These are phyloP conservation scores for Cnidoscolus chayamansa DNA, from an alignment of 441 rosid species.

Conservation along the genomic window DNA sequence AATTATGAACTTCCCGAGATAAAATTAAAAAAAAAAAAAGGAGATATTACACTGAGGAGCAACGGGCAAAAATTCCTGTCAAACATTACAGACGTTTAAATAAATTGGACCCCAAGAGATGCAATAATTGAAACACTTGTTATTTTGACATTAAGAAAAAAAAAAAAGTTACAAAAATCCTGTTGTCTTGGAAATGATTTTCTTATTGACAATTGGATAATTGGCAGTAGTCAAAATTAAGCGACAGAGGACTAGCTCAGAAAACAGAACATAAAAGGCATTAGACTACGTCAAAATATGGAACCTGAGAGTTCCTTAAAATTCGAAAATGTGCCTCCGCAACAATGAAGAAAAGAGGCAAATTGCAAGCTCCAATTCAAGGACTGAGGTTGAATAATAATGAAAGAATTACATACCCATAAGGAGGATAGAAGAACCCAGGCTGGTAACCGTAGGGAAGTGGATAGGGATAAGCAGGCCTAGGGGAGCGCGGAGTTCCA, in stretches of 20 bases:
- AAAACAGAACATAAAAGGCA: too few species aligned
- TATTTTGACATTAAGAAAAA: too few species aligned
- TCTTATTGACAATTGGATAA: too few species aligned
- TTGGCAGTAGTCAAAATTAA: too few species aligned
- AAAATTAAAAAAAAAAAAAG: not conserved
- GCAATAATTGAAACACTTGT: not conserved
- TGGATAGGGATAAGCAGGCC: not conserved
- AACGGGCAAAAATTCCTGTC: not conserved
- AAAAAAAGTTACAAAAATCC: too few species aligned
- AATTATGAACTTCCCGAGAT: slow-evolving; percentile 13
- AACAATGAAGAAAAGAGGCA: not conserved
- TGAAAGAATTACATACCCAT: slow-evolving; percentile 11
- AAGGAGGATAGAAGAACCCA: slow-evolving; percentile 15
- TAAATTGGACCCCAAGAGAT: not conserved
- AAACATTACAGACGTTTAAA: not conserved
- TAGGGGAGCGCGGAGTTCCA: slow-evolving; percentile 11
- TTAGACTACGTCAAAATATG: too few species aligned
- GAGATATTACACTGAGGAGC: not conserved
- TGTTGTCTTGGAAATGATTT: too few species aligned
- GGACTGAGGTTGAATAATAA: not conserved
- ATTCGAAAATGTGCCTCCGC: too few species aligned
- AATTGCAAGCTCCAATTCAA: not conserved
- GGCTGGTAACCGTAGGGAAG: slow-evolving; percentile 10
- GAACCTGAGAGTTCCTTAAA: too few species aligned
- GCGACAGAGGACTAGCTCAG: too few species aligned